Evolutionary conservation across 352 stramenopile species (phyloP).

Genomic region (Phytophthora litchii): DNA sequence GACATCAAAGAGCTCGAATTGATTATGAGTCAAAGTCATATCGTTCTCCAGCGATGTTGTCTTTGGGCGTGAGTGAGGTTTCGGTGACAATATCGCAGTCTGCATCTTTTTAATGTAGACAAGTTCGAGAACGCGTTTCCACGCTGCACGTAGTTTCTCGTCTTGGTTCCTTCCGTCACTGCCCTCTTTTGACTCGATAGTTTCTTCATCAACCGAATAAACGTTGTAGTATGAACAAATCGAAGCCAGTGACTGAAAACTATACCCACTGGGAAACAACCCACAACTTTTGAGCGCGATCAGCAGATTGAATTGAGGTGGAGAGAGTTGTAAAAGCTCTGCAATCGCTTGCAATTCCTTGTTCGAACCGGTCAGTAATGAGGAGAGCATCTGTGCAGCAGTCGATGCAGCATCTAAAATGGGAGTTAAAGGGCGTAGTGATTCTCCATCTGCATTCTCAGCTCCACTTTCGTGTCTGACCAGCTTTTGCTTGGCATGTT

Average conservation of each 20-base stretch:
- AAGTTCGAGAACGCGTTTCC: conserved; percentile 64
- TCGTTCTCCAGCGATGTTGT: not conserved
- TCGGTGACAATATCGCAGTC: conserved; percentile 12
- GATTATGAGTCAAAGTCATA: conserved; percentile 2
- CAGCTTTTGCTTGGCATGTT: conserved; percentile 23
- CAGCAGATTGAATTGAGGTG: conserved; percentile 70
- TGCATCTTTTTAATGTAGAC: conserved; percentile 66
- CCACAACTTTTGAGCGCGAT: conserved; percentile 56
- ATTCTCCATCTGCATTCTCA: conserved; percentile 6
- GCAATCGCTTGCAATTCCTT: conserved; percentile 61
- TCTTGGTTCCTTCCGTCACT: conserved; percentile 21
- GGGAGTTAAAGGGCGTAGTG: conserved; percentile 10
- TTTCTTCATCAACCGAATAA: conserved; percentile 51
- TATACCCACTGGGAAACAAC: conserved; percentile 51
- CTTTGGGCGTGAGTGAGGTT: conserved; percentile 11
- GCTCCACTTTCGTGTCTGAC: conserved; percentile 7
- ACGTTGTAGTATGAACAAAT: conserved; percentile 70
- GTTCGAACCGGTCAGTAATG: conserved; percentile 37
- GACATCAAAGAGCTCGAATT: conserved; percentile 69
- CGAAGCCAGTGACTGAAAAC: conserved; percentile 49
- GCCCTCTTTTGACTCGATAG: conserved; percentile 32
- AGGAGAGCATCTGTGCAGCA: conserved; percentile 51
- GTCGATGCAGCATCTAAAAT: conserved; percentile 36
- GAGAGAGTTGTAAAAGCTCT: conserved; percentile 48
- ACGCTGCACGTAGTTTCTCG: conserved; percentile 42